phyloP scores from a whole-genome alignment of 148 eudicot species.

The Vaccinium corymbosum region DNA sequence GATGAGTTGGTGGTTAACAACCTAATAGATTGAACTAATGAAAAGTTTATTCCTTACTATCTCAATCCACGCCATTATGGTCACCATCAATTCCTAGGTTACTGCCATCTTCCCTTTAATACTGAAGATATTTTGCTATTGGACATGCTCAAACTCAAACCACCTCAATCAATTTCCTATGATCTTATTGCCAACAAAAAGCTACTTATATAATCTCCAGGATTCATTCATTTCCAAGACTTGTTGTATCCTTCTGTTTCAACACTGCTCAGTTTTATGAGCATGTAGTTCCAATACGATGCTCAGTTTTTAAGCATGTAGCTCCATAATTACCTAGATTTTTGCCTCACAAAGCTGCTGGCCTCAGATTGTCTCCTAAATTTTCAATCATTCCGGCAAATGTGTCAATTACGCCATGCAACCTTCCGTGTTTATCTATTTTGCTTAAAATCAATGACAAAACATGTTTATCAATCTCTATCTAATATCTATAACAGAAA shows the following conservation, averaged over 20 bases:
- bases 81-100: too few species aligned
- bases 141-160: neutral
- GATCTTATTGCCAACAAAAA: neutral
- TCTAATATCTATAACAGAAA: neutral
- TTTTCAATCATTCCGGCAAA: neutral
- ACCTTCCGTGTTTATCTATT: neutral
- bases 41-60: too few species aligned
- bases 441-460: neutral
- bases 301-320: neutral
- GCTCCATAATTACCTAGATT: neutral
- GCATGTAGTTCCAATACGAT: too few species aligned
- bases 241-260: neutral
- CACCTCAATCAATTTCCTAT: constrained; percentile 2
- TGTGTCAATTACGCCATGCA: neutral
- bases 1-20: too few species aligned
- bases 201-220: neutral
- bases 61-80: too few species aligned
- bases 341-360: neutral
- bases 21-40: too few species aligned
- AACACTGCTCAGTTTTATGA: neutral
- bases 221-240: neutral
- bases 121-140: neutral
- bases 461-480: neutral
- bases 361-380: neutral
- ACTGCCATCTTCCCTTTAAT: neutral